Evolutionary conservation across 1,284 basidiomycete genomes (phyloP), one percentile per base, ranked within the genome.

Genomic region (Trichosporon sp.): DNA sequence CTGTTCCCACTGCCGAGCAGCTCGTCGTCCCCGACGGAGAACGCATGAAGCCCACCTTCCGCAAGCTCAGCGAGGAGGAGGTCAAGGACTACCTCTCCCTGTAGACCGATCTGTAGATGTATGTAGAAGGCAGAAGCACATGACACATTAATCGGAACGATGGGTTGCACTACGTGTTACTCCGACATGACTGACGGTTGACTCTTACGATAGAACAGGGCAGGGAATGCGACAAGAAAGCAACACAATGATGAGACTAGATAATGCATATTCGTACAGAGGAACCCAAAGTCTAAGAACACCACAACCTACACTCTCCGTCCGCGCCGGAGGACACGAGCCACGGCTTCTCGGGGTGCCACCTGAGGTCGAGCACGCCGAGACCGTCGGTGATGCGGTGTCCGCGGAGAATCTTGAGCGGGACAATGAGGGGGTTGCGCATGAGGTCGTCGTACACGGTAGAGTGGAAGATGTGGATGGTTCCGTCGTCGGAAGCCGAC

Each of bases 371-470:
- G 75, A 99, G 87, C 65, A 98, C 94, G 65, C 97, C 97, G 56
- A 99, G 88, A 0, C 92, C 92, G 38, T 96, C 92, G 70, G 85
- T 88, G 69, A 98, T 85, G 67, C 88, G 86, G 85, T 99, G 97
- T 35, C 95, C 96, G 40, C 93, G 87, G 67, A 99, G 87, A 72
- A 99, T 96, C 85, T 99, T 99, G 78, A 99, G 87, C 37, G 97
- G 97, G 0, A 99, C 96, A 78, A 99, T 95, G 71, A 98, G 87
- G 43, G 97, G 93, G 84, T 98, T 96, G 71, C 93, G 95, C 88
- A 96, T 92, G 67, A 98, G 88, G 82, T 98, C 96, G 78, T 89
- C 91, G 85, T 93, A 98, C 46, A 99, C 92, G 71, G 95, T 91
- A 31, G 91, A 89, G 84, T 99, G 97, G 90, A 99, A 99, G 72